A percentile compares a stretch with the other conserved stretches of the same genome.
Evolutionary conservation across 495 filamentous ascomycete genomes (phyloP).

Genomic region (Aspergillus hancockii): DNA sequence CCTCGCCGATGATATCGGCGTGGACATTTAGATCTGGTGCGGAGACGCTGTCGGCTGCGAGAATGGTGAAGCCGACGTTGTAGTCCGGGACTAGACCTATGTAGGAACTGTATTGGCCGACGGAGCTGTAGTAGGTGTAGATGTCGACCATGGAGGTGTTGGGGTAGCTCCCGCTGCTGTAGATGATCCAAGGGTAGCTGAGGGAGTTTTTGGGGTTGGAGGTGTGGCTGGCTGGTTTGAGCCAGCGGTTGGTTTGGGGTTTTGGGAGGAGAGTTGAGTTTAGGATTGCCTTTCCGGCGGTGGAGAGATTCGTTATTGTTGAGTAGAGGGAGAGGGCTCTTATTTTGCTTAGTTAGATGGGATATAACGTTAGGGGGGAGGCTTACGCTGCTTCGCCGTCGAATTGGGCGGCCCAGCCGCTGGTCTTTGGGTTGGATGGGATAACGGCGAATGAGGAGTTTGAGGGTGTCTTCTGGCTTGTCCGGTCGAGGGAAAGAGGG

Average conservation of each 20-base stretch:
- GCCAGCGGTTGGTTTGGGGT: constrained; percentile 41
- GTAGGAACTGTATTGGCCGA: constrained; percentile 43
- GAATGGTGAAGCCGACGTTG: constrained; percentile 48
- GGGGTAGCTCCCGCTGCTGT: constrained; percentile 25
- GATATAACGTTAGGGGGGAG: constrained; percentile 15
- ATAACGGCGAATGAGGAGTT: background rate
- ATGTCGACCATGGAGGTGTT: constrained; percentile 44
- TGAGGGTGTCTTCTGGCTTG: constrained; percentile 17
- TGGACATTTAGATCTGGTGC: constrained; percentile 28
- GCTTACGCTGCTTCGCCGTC: constrained; percentile 27
- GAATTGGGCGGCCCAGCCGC: background rate
- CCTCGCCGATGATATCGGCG: constrained; percentile 27
- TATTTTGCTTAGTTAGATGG: background rate
- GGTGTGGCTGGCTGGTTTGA: constrained; percentile 52
- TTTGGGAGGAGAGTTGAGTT: constrained; percentile 43
- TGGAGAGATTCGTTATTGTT: constrained; percentile 27
- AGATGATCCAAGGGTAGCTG: constrained; percentile 45
- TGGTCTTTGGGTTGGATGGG: background rate
- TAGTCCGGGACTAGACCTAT: constrained; percentile 52
- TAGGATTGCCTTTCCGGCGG: constrained; percentile 49
- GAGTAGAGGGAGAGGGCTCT: constrained; percentile 31
- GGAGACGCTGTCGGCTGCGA: constrained; percentile 36
- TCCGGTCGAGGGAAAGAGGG: constrained; percentile 41
- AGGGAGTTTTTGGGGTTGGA: constrained; percentile 47
- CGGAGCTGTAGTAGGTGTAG: constrained; percentile 51